Evolutionary conservation across 768 basidiomycete genomes (phyloP).

Genomic region (Collybia mongolica): DNA sequence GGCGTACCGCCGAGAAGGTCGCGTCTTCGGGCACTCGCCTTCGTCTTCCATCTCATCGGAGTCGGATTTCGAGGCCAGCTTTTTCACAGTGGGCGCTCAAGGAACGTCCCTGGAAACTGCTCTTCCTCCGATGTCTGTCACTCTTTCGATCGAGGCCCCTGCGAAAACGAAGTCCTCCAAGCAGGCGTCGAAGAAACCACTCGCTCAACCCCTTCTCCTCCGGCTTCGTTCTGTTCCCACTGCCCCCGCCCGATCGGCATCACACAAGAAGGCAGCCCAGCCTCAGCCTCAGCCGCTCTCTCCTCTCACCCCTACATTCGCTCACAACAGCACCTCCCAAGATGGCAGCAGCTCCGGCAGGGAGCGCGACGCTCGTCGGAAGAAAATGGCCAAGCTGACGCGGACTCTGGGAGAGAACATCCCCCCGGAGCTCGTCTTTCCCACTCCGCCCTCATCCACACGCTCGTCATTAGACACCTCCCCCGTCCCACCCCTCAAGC

Average conservation of each 20-base stretch:
- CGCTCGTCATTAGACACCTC: not conserved
- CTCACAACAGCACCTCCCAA: conserved; percentile 11
- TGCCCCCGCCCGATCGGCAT: conserved; percentile 10
- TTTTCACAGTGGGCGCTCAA: not conserved
- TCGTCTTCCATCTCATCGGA: conserved; percentile 13
- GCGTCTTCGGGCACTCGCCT: conserved; percentile 17
- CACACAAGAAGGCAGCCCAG: conserved; percentile 12
- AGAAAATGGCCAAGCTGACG: conserved; percentile 46
- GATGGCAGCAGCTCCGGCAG: conserved; percentile 10
- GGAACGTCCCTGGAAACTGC: not conserved
- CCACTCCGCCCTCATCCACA: conserved; percentile 4
- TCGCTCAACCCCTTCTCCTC: conserved; percentile 18
- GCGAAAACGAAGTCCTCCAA: conserved; percentile 13
- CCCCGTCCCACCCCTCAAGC: conserved; percentile 9
- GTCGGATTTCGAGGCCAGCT: conserved; percentile 5
- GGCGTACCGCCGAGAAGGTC: conserved; percentile 17
- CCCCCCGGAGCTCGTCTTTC: conserved; percentile 46
- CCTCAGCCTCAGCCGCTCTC: conserved; percentile 10
- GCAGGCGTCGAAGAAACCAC: conserved; percentile 4
- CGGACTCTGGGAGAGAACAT: conserved; percentile 53
- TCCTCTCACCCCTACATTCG: conserved; percentile 21
- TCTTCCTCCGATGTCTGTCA: too few relatives aligned
- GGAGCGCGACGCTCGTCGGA: conserved; percentile 35
- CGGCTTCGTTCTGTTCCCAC: conserved; percentile 16
- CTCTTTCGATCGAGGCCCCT: too few relatives aligned